A percentile compares a stretch with the other conserved stretches of the same genome.
These are phyloP conservation scores for Gossypium mustelinum DNA, from an alignment of 345 rosid genomes.

Conservation along the genomic window DNA sequence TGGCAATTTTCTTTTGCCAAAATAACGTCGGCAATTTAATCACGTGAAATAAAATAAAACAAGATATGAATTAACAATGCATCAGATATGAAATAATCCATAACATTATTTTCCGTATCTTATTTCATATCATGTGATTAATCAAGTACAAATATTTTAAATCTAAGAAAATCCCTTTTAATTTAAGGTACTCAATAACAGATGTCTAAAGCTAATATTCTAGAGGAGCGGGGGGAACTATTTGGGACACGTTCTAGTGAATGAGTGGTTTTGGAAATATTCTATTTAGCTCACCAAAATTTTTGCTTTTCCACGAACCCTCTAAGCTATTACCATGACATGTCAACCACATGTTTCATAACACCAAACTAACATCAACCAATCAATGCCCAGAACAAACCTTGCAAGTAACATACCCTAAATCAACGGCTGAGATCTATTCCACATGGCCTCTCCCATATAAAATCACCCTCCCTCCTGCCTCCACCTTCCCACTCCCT, in stretches of 20 bases:
- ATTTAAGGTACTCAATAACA: background rate
- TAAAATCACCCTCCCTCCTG: background rate
- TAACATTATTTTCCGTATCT: too few species aligned
- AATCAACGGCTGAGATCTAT: constrained; percentile 14
- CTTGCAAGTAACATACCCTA: background rate
- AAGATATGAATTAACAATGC: too few species aligned
- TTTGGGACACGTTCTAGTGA: background rate
- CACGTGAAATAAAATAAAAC: too few species aligned
- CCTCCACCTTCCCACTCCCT: background rate
- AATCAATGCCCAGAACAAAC: constrained; percentile 19
- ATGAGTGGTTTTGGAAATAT: background rate
- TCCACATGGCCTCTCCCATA: background rate
- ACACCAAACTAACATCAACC: background rate
- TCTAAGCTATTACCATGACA: background rate
- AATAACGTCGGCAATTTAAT: too few species aligned
- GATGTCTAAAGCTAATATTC: background rate
- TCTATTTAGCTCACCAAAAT: background rate
- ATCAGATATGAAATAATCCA: too few species aligned
- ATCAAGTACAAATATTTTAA: too few species aligned
- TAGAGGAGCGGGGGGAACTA: background rate
- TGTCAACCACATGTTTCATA: constrained; percentile 16
- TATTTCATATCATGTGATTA: too few species aligned
- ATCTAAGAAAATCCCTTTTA: too few species aligned
- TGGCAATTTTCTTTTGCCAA: too few species aligned
- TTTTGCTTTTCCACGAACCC: constrained; percentile 8